phyloP scores from a whole-genome alignment of 345 rosid species.

The Rhizophora apiculata region DNA sequence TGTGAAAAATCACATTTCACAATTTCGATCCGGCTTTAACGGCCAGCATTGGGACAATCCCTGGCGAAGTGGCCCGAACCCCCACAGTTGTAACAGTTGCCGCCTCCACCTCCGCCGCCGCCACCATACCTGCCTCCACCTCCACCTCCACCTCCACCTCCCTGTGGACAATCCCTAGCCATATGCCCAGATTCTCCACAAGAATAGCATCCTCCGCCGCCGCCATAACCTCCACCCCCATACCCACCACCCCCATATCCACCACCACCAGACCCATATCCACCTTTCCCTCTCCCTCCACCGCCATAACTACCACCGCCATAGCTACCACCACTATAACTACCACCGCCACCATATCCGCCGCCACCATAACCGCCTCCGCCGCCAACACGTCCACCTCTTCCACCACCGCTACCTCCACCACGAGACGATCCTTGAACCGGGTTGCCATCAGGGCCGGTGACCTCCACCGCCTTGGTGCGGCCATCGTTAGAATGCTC shows the following conservation, averaged over 20 bases:
- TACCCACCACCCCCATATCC: constrained; percentile 20
- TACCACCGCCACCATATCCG: constrained; percentile 22
- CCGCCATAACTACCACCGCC: constrained; percentile 14
- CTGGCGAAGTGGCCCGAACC: constrained; percentile 79
- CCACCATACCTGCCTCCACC: constrained; percentile 25
- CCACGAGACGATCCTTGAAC: constrained; percentile 53
- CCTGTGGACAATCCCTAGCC: constrained; percentile 51
- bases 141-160: constrained; percentile 42
- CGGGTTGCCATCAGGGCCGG: constrained; percentile 59
- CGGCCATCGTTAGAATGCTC: constrained; percentile 36
- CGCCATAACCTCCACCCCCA: constrained; percentile 37
- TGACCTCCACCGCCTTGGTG: constrained; percentile 73
- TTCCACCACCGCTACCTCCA: constrained; percentile 35
- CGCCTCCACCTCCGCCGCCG: constrained; percentile 41
- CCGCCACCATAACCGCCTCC: constrained; percentile 31
- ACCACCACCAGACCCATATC: constrained; percentile 26
- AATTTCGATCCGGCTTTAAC: constrained; percentile 19
- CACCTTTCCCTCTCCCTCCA: not conserved
- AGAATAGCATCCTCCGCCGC: constrained; percentile 43
- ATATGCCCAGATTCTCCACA: constrained; percentile 48
- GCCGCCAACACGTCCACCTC: constrained; percentile 24
- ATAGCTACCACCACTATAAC: constrained; percentile 17
- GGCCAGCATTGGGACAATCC: constrained; percentile 67
- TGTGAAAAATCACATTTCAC: constrained; percentile 11
- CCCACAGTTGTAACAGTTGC: constrained; percentile 75